phyloP scores from a whole-genome alignment of 2,329 filamentous ascomycete species.

The Talaromyces sp. region DNA sequence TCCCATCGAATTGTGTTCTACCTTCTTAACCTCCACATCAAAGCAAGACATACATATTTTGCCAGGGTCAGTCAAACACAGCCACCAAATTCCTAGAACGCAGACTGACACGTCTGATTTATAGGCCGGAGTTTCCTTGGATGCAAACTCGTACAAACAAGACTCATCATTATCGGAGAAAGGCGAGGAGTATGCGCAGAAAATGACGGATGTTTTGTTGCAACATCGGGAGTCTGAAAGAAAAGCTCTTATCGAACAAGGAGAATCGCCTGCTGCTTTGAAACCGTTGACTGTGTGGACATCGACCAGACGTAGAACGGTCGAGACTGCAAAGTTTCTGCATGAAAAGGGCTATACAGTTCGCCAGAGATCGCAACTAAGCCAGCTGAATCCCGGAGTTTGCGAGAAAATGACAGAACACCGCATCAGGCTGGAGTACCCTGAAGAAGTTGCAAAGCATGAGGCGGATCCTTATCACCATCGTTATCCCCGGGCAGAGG shows the following conservation, averaged over 20 bases:
- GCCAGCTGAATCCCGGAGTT: constrained; percentile 91
- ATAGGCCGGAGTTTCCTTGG: constrained; percentile 71
- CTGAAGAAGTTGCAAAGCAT: constrained; percentile 88
- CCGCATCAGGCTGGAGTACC: constrained; percentile 73
- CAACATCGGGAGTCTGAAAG: constrained; percentile 80
- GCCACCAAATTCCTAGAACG: background rate
- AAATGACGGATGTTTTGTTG: constrained; percentile 79
- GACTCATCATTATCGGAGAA: constrained; percentile 79
- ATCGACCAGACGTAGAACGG: constrained; percentile 80
- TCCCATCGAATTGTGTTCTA: constrained; percentile 98
- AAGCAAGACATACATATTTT: constrained; percentile 89
- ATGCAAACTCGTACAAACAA: constrained; percentile 86
- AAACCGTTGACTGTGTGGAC: constrained; percentile 91
- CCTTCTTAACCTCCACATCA: constrained; percentile 94
- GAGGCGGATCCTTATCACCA: constrained; percentile 95
- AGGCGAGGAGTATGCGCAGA: constrained; percentile 72
- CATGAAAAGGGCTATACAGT: constrained; percentile 76
- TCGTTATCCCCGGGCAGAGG: constrained; percentile 89
- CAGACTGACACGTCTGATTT: constrained; percentile 12
- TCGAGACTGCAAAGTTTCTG: constrained; percentile 84
- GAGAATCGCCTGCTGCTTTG: constrained; percentile 62
- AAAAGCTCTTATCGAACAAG: constrained; percentile 60
- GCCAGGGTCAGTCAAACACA: constrained; percentile 53
- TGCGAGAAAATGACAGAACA: constrained; percentile 89
- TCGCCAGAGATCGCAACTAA: constrained; percentile 90